A percentile compares a stretch with the other conserved stretches of the same genome.
Evolutionary conservation across 2,329 filamentous ascomycete species (phyloP).

Genomic region (Emericellopsis cladophorae): DNA sequence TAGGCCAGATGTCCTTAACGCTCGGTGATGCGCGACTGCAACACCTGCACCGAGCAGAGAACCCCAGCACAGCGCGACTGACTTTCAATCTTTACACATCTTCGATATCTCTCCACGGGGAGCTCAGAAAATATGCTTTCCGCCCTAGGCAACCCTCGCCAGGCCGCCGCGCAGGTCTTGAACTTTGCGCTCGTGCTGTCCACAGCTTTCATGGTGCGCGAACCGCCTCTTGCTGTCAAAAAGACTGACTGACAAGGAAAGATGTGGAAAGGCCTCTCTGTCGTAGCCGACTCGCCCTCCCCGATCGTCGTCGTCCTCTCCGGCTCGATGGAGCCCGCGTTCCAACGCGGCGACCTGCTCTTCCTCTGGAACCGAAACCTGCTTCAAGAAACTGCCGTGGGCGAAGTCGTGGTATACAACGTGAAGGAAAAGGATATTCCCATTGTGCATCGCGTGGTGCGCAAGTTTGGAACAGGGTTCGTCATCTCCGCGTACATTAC

Average conservation of each 20-base stretch:
- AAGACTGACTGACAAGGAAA: constrained; percentile 10
- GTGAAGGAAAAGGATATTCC: constrained; percentile 91
- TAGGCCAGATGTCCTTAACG: too few relatives aligned
- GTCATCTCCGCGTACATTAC: constrained; percentile 8
- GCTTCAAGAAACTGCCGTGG: constrained; percentile 39
- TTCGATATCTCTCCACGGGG: too few relatives aligned
- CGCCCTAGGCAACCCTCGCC: constrained; percentile 61
- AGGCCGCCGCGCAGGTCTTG: constrained; percentile 68
- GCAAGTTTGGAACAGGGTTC: constrained; percentile 52
- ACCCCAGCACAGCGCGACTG: too few relatives aligned
- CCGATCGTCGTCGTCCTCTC: constrained; percentile 77
- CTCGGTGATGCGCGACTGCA: too few relatives aligned
- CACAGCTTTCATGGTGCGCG: constrained; percentile 72
- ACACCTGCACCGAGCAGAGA: too few relatives aligned
- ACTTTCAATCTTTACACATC: too few relatives aligned
- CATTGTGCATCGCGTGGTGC: constrained; percentile 86
- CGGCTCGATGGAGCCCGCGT: constrained; percentile 75
- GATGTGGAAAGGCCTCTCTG: constrained; percentile 82
- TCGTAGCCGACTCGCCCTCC: constrained; percentile 61
- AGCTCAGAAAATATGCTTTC: constrained; percentile 45
- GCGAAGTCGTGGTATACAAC: constrained; percentile 57
- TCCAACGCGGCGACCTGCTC: constrained; percentile 64
- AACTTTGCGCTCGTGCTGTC: constrained; percentile 87
- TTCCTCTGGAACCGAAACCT: constrained; percentile 66
- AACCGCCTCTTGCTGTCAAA: neutral